phyloP scores from a whole-genome alignment of 1,284 basidiomycete genomes.

The Ceratorhiza oryzae-sativae region DNA sequence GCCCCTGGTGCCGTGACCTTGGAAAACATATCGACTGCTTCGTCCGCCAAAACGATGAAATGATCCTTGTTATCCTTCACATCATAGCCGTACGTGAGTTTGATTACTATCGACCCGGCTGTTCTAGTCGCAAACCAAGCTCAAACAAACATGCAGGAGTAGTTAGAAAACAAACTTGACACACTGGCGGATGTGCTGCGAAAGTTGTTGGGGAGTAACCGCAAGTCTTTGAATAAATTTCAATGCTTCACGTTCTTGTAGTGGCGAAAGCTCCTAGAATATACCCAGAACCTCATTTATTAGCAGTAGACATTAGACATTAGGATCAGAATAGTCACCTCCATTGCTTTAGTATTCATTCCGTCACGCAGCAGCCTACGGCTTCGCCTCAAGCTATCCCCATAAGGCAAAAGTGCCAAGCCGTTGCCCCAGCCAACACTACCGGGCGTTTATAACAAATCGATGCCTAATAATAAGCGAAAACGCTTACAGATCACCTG shows the following conservation, averaged over 20 bases:
- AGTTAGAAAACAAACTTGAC: background rate
- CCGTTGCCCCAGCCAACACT: conserved; percentile 6
- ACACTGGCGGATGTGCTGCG: conserved; percentile 27
- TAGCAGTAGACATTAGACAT: background rate
- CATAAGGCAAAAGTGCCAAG: background rate
- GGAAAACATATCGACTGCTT: conserved; percentile 22
- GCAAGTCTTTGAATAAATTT: conserved; percentile 14
- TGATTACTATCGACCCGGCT: conserved; percentile 9
- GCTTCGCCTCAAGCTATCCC: background rate
- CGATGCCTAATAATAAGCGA: background rate
- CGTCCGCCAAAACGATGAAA: conserved; percentile 29
- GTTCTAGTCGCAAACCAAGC: background rate
- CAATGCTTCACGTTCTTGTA: conserved; percentile 25
- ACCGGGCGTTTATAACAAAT: background rate
- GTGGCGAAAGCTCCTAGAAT: background rate
- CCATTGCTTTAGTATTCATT: conserved; percentile 20
- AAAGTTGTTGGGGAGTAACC: conserved; percentile 19
- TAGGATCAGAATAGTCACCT: background rate
- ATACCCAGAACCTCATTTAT: background rate
- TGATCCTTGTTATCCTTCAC: conserved; percentile 7
- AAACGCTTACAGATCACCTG: conserved; percentile 8
- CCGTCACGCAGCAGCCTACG: conserved; percentile 24
- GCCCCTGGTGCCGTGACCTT: background rate
- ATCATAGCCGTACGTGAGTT: conserved; percentile 30
- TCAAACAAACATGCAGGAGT: too few relatives aligned